Conservation (phyloP, 1,284 basidiomycete species). For the Ustilago tritici region DNA sequence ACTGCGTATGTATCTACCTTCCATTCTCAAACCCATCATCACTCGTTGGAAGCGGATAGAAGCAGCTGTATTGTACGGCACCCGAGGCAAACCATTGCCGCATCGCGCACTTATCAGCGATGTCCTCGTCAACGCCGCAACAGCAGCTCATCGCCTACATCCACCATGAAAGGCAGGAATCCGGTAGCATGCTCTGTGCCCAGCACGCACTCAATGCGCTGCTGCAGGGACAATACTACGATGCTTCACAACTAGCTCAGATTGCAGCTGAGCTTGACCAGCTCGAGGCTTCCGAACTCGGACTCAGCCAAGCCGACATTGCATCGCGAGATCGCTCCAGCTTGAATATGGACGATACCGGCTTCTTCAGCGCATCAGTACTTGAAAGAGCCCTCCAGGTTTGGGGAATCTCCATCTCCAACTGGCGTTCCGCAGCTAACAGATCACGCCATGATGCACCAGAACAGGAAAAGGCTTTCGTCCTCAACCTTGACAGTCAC, state of each 20-base stretch:
- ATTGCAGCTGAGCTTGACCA: conserved; percentile 56
- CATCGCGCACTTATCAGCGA: conserved; percentile 1
- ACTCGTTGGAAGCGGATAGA: conserved; percentile 2
- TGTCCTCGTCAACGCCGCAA: conserved; percentile 48
- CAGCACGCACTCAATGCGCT: conserved; percentile 67
- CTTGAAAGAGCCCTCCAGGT: conserved; percentile 62
- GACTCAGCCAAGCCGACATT: conserved; percentile 40
- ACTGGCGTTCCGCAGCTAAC: conserved; percentile 51
- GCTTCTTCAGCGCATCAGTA: conserved; percentile 64
- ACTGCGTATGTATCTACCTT: background rate
- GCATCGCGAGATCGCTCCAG: conserved; percentile 36
- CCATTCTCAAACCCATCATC: background rate
- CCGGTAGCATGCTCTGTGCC: conserved; percentile 67
- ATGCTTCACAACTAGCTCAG: conserved; percentile 63
- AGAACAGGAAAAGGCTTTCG: conserved; percentile 64
- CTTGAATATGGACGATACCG: conserved; percentile 67
- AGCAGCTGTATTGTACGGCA: background rate
- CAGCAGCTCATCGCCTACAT: conserved; percentile 58
- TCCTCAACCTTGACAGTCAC: conserved; percentile 66
- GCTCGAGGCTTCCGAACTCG: conserved; percentile 53
- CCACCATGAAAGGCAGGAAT: conserved; percentile 63
- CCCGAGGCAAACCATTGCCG: background rate
- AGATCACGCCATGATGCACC: conserved; percentile 44
- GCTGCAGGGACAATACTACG: conserved; percentile 65
- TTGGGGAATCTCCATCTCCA: conserved; percentile 47